Evolutionary conservation across 2,329 filamentous ascomycete genomes (phyloP).

Genomic region (Botrytis paeoniae): DNA sequence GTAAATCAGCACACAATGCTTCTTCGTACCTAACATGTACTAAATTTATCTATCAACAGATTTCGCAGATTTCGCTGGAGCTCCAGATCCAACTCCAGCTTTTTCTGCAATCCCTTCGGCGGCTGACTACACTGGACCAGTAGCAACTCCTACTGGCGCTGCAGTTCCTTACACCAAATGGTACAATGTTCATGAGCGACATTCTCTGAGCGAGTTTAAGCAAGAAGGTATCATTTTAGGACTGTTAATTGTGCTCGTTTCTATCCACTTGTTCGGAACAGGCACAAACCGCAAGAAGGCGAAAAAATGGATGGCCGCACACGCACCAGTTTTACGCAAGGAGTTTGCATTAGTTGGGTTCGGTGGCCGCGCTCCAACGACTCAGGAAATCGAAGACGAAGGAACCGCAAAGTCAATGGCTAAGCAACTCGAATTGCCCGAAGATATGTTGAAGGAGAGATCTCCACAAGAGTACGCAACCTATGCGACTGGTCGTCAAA

Average conservation of each 20-base stretch:
- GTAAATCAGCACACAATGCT: slow-evolving; percentile 43
- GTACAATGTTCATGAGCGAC: slow-evolving; percentile 95
- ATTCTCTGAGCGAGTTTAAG: slow-evolving; percentile 79
- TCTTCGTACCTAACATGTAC: background rate
- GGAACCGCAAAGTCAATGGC: slow-evolving; percentile 41
- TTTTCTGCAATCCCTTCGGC: slow-evolving; percentile 45
- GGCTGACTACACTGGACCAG: slow-evolving; percentile 47
- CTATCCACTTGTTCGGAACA: slow-evolving; percentile 78
- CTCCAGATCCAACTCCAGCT: slow-evolving; percentile 61
- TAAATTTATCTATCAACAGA: slow-evolving; percentile 52
- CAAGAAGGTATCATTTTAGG: slow-evolving; percentile 79
- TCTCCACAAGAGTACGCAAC: slow-evolving; percentile 80
- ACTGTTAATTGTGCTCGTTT: slow-evolving; percentile 69
- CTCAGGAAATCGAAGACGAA: slow-evolving; percentile 46
- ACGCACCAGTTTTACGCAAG: slow-evolving; percentile 66
- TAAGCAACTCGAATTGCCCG: slow-evolving; percentile 43
- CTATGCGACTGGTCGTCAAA: slow-evolving; percentile 89
- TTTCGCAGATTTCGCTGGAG: slow-evolving; percentile 89
- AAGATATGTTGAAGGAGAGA: slow-evolving; percentile 76
- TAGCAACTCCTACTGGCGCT: slow-evolving; percentile 46
- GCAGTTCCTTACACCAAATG: slow-evolving; percentile 79
- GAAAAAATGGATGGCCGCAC: slow-evolving; percentile 72
- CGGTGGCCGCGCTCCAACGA: slow-evolving; percentile 48
- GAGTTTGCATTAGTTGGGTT: slow-evolving; percentile 92
- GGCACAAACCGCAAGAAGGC: slow-evolving; percentile 77